Evolutionary conservation across 106 monocot species (phyloP).

Genomic region (Dendrobium catenatum): DNA sequence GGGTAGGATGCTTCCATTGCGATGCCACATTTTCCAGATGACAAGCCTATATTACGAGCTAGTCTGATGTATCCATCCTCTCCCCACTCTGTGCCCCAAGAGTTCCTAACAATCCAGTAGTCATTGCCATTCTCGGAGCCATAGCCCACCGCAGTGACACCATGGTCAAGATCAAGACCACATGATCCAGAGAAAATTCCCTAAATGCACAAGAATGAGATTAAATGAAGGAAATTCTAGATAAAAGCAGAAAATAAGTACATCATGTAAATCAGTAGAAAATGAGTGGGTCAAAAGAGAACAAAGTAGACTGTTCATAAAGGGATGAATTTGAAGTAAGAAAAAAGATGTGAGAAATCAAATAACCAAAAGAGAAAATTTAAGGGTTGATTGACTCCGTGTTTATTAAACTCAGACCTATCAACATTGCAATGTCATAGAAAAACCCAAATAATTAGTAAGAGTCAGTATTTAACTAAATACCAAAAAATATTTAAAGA

Average conservation of each 20-base stretch:
- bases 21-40: slow-evolving; percentile 2
- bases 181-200: slow-evolving; percentile 63
- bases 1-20: slow-evolving; percentile 53
- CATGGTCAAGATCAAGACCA: slow-evolving; percentile 50
- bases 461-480: too few relatives aligned
- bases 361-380: too few relatives aligned
- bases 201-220: slow-evolving; percentile 2
- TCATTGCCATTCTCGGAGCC: slow-evolving; percentile 48
- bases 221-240: neutral
- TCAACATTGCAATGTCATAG: too few relatives aligned
- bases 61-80: slow-evolving; percentile 55
- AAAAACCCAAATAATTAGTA: too few relatives aligned
- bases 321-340: too few relatives aligned
- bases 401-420: too few relatives aligned
- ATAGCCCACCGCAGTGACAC: slow-evolving; percentile 59
- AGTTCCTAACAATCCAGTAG: slow-evolving; percentile 80
- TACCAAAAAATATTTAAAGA: too few relatives aligned
- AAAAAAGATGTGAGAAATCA: too few relatives aligned
- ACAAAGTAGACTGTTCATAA: too few relatives aligned
- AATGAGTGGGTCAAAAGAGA: neutral
- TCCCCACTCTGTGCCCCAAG: slow-evolving; percentile 59
- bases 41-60: slow-evolving; percentile 22
- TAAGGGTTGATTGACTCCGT: too few relatives aligned
- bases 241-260: too few relatives aligned
- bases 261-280: neutral